phyloP scores from a whole-genome alignment of 2,329 filamentous ascomycete genomes.

The Chalaropsis thielavioides region DNA sequence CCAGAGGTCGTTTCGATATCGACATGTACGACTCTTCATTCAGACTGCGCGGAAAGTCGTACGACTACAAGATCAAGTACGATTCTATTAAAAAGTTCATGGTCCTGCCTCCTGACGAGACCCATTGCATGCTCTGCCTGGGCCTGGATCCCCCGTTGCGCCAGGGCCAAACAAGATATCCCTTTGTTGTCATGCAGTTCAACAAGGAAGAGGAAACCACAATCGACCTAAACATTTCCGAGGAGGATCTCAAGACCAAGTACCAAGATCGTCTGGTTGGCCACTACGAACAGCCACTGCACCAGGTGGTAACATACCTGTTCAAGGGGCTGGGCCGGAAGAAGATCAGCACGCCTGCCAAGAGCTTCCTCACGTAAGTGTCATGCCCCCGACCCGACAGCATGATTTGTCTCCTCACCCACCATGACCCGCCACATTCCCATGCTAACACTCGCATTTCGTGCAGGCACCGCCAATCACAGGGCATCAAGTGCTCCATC shows the following conservation, averaged over 20 bases:
- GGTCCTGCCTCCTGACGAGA: slow-evolving; percentile 91
- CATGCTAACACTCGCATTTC: background rate
- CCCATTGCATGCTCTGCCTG: slow-evolving; percentile 87
- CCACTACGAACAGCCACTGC: slow-evolving; percentile 86
- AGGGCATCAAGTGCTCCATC: slow-evolving; percentile 98
- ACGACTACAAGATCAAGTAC: slow-evolving; percentile 99
- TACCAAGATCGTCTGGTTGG: slow-evolving; percentile 82
- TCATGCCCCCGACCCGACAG: background rate
- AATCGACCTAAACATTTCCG: slow-evolving; percentile 89
- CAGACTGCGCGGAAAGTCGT: slow-evolving; percentile 92
- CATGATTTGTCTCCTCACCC: background rate
- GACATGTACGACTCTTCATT: slow-evolving; percentile 99
- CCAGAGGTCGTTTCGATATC: slow-evolving; percentile 95
- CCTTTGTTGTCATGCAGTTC: slow-evolving; percentile 97
- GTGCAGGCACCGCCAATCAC: slow-evolving; percentile 69
- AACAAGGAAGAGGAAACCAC: slow-evolving; percentile 96
- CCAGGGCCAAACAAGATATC: slow-evolving; percentile 94
- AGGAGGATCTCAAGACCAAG: slow-evolving; percentile 65
- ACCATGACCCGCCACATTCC: background rate
- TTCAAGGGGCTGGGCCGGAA: slow-evolving; percentile 91
- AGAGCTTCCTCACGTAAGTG: slow-evolving; percentile 69
- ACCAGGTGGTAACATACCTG: slow-evolving; percentile 86
- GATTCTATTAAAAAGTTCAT: slow-evolving; percentile 98
- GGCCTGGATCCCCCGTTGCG: slow-evolving; percentile 88
- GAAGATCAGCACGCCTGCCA: slow-evolving; percentile 85